Evolutionary conservation across 345 rosid genomes (phyloP).

Genomic region (Sisymbrium irio): DNA sequence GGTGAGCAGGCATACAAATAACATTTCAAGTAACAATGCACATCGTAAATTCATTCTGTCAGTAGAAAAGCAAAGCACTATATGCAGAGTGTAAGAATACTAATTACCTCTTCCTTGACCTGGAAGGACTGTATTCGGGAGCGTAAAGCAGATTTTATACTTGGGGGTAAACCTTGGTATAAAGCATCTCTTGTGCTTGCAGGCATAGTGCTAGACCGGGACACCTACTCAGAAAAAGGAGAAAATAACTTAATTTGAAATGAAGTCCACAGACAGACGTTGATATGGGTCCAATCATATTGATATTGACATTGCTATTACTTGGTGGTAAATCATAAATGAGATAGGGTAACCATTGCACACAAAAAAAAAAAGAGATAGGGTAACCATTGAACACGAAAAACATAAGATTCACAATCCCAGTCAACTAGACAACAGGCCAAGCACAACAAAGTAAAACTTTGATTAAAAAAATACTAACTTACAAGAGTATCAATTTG

Average conservation of each 20-base stretch:
- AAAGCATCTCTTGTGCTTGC: constrained; percentile 90
- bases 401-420: background rate
- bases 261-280: background rate
- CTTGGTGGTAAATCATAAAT: background rate
- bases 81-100: background rate
- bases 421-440: background rate
- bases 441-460: constrained; percentile 3
- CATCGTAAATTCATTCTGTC: background rate
- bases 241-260: background rate
- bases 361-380: no score
- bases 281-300: background rate
- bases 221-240: constrained; percentile 53
- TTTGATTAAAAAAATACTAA: constrained; percentile 20
- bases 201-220: constrained; percentile 93
- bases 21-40: constrained; percentile 2
- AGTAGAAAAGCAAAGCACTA: background rate
- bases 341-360: no score
- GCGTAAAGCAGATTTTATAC: constrained; percentile 80
- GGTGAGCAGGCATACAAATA: constrained; percentile 17
- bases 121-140: constrained; percentile 65
- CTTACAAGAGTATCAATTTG: constrained; percentile 97
- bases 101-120: constrained; percentile 70
- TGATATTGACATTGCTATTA: background rate
- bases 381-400: background rate
- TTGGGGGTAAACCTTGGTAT: constrained; percentile 92